Base-by-base conservation (phyloP, 345 rosid genomes). In the Noccaea bulbosa region DNA sequence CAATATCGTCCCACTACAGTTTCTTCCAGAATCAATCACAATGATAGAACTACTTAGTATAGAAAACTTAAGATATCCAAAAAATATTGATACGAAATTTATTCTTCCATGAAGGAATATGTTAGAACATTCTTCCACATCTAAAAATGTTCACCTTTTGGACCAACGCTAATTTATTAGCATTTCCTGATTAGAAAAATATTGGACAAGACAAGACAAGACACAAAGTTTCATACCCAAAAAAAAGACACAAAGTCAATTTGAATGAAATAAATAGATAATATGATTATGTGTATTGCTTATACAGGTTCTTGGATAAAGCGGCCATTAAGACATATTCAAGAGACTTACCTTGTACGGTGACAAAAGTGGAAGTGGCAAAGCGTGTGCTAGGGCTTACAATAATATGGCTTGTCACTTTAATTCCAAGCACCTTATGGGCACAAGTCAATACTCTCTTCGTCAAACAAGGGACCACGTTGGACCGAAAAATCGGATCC, bases 401-500 rank as follows among this genome's bases (percentile, higher is more conserved):
- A 62, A 58, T 82, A 2, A 86, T 90, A 62, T 90, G 97, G 98
- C 55, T 87, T 0, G 96, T 85, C 55, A 90, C 95, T 37, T 74
- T 93, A 52, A 81, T 90, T 37, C 98, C 98, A 30, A 87, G 90
- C 79, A 90, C 86, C 40, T 73, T 90, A 62, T 86, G 95, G 93
- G 96, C 98, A 61, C 98, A 90, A 79, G 84, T 92, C 78, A 92
- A 93, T 78, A 93, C 98, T 15, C 71, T 93, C 8, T 92, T 88
- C 66, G 91, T 93, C 76, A 92, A 92, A 74, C 98, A 92, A 73
- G 98, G 98, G 50, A 90, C 93, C 32, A 90, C 95, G 43, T 58
- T 93, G 63, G 83, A 93, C 80, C 78, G 98, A 4, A 67, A 43
- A 37, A 41, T 93, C 4, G 91, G 90, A 38, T 63, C 86, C 0